A percentile compares a stretch with the other conserved stretches of the same genome.
phyloP scores from a whole-genome alignment of 257 asterid genomes.

The Forsythia suspensa region DNA sequence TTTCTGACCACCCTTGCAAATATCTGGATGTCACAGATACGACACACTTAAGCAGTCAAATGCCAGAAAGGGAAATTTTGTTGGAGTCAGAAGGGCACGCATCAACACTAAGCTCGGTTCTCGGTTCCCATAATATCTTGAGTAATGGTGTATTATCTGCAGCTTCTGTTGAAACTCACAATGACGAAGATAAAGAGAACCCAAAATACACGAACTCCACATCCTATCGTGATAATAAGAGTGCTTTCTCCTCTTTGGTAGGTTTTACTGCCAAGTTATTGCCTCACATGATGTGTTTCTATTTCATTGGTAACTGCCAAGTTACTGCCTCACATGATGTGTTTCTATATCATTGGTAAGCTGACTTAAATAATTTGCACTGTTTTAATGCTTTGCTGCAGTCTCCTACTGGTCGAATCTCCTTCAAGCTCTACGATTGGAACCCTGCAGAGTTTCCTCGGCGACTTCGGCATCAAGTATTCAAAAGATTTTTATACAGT shows the following conservation, averaged over 20 bases:
- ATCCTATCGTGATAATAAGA: conserved; percentile 58
- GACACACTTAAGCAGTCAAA: conserved; percentile 41
- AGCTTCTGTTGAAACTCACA: conserved; percentile 46
- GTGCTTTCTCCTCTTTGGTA: conserved; percentile 73
- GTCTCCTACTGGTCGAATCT: conserved; percentile 91
- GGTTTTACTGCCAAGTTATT: conserved; percentile 15
- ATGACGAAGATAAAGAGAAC: conserved; percentile 47
- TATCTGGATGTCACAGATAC: conserved; percentile 43
- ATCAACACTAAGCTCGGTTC: conserved; percentile 40
- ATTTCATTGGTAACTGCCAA: conserved; percentile 12
- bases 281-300: conserved; percentile 13
- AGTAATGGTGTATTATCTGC: conserved; percentile 51
- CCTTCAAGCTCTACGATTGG: conserved; percentile 96
- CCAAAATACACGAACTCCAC: conserved; percentile 43
- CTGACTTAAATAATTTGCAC: conserved; percentile 20
- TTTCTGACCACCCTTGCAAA: conserved; percentile 21
- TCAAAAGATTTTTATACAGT: conserved; percentile 62
- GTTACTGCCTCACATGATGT: conserved; percentile 15
- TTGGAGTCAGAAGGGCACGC: conserved; percentile 59
- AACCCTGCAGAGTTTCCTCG: conserved; percentile 97
- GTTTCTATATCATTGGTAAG: conserved; percentile 12
- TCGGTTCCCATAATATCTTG: conserved; percentile 48
- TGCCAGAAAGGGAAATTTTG: conserved; percentile 45
- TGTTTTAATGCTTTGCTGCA: conserved; percentile 32
- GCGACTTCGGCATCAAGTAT: conserved; percentile 92